Conservation (phyloP, 306 rosid genomes). For the Lupinus albus region DNA sequence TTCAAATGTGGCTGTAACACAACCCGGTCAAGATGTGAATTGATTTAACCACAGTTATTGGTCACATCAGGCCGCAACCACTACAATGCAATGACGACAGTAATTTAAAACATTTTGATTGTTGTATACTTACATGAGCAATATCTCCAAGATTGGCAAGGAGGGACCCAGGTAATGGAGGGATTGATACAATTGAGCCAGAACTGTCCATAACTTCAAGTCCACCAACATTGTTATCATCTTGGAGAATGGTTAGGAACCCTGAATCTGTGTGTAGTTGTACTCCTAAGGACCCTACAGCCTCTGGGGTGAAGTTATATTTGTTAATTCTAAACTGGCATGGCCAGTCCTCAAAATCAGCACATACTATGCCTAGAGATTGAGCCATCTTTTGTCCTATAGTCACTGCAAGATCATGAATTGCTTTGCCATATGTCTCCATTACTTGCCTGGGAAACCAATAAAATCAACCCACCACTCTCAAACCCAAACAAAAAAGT, state of each 20-base stretch:
- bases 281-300: constrained; percentile 54
- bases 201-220: constrained; percentile 56
- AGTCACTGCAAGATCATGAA: constrained; percentile 44
- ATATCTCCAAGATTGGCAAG: constrained; percentile 60
- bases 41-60: too few relatives aligned
- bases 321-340: constrained; percentile 65
- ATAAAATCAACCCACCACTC: not conserved
- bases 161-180: constrained; percentile 55
- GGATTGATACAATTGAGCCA: constrained; percentile 45
- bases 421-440: constrained; percentile 47
- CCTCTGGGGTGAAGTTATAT: constrained; percentile 56
- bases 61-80: too few relatives aligned
- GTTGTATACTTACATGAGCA: constrained; percentile 47
- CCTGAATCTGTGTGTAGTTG: constrained; percentile 62
- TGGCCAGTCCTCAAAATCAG: constrained; percentile 51
- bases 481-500: not conserved
- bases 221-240: constrained; percentile 68
- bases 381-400: constrained; percentile 52
- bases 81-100: too few relatives aligned
- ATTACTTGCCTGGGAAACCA: constrained; percentile 36
- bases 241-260: constrained; percentile 67
- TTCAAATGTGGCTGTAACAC: too few relatives aligned
- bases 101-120: too few relatives aligned
- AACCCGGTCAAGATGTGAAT: too few relatives aligned
- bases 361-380: constrained; percentile 46